These are phyloP conservation scores for Mycena olivaceomarginata DNA, from an alignment of 768 basidiomycete genomes.

Conservation along the genomic window DNA sequence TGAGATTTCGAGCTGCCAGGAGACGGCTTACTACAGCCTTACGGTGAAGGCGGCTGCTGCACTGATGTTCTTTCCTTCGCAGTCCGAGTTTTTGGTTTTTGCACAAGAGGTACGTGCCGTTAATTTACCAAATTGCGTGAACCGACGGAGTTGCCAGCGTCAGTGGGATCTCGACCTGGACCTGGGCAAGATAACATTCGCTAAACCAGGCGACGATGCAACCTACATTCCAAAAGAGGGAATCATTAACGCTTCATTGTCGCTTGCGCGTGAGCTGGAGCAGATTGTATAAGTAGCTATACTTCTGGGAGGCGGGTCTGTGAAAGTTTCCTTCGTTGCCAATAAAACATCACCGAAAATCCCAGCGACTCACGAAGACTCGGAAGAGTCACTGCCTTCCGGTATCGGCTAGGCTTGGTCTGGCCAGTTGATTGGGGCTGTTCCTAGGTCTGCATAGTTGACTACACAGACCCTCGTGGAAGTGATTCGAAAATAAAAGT, in stretches of 20 bases:
- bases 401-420: too few species aligned
- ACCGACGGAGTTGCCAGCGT: constrained; percentile 68
- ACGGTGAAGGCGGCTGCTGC: constrained; percentile 93
- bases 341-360: too few species aligned
- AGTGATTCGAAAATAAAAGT: too few species aligned
- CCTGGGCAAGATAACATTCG: constrained; percentile 83
- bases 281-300: constrained; percentile 96
- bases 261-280: constrained; percentile 92
- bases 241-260: constrained; percentile 85
- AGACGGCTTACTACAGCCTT: constrained; percentile 93
- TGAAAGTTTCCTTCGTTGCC: too few species aligned
- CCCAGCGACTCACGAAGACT: too few species aligned
- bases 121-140: neutral
- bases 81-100: constrained; percentile 87
- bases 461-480: too few species aligned
- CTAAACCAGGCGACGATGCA: constrained; percentile 87
- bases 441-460: too few species aligned
- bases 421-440: too few species aligned
- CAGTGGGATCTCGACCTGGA: constrained; percentile 90
- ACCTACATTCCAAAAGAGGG: constrained; percentile 91
- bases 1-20: constrained; percentile 98
- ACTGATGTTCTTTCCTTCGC: constrained; percentile 92
- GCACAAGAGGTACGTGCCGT: constrained; percentile 78
- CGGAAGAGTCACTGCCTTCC: too few species aligned
- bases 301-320: too few species aligned